These are phyloP conservation scores for Austroboletus festivus DNA, from an alignment of 768 basidiomycete species.

Conservation along the genomic window DNA sequence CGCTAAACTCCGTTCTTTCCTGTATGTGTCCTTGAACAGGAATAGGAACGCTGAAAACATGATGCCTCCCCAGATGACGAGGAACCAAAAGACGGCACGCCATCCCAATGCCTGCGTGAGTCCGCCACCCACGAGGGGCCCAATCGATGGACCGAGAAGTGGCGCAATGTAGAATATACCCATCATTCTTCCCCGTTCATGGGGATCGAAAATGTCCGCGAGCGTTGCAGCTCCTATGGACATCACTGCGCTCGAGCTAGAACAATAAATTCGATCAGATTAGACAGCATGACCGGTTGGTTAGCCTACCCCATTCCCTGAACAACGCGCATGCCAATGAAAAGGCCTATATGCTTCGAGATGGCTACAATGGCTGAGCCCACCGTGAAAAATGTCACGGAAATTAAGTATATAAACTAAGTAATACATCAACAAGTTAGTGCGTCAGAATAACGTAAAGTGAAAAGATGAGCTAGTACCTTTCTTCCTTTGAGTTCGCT, in stretches of 20 bases:
- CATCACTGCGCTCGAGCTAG: constrained; percentile 65
- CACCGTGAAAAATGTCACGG: constrained; percentile 49
- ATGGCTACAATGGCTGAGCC: constrained; percentile 59
- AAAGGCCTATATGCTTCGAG: constrained; percentile 49
- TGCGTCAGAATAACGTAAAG: no score
- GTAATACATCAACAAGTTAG: neutral
- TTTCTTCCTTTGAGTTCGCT: constrained; percentile 69
- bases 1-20: constrained; percentile 74
- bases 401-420: constrained; percentile 46
- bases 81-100: constrained; percentile 86
- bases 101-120: no score
- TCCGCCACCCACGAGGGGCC: constrained; percentile 60
- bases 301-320: constrained; percentile 59
- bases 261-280: neutral
- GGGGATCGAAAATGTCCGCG: constrained; percentile 39
- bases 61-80: constrained; percentile 59
- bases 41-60: constrained; percentile 57
- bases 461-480: constrained; percentile 31
- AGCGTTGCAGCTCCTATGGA: constrained; percentile 69
- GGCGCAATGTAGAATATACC: constrained; percentile 81
- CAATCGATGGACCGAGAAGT: constrained; percentile 67
- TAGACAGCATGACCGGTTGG: constrained; percentile 22
- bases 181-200: constrained; percentile 74
- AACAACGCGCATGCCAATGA: constrained; percentile 67
- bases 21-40: constrained; percentile 80